phyloP scores from a whole-genome alignment of 352 stramenopile genomes.

The Globisporangium nodosum region DNA sequence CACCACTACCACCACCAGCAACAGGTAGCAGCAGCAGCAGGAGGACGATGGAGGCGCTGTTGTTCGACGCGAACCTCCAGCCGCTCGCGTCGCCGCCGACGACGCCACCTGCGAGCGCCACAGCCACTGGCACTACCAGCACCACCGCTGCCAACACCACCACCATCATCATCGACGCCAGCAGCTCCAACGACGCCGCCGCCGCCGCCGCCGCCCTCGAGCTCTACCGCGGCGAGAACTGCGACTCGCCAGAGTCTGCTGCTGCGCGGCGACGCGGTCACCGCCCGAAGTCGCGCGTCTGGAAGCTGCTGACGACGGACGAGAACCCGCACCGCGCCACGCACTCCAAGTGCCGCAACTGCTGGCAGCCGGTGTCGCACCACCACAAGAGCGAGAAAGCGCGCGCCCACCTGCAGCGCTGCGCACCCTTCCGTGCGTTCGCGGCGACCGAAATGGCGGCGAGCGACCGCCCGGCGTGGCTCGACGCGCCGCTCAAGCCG shows the following conservation, averaged over 20 bases:
- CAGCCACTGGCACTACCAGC: too few species aligned
- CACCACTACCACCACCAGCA: too few species aligned
- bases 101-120: too few species aligned
- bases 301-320: slow-evolving; percentile 18
- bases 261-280: slow-evolving; percentile 19
- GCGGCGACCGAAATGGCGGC: neutral
- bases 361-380: slow-evolving; percentile 15
- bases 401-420: slow-evolving; percentile 22
- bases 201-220: too few species aligned
- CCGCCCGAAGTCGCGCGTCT: slow-evolving; percentile 20
- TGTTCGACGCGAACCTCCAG: too few species aligned
- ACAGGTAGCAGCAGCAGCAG: too few species aligned
- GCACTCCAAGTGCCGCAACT: slow-evolving; percentile 20
- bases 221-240: neutral
- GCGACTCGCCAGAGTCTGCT: neutral
- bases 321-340: slow-evolving; percentile 17
- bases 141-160: too few species aligned
- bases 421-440: slow-evolving; percentile 12
- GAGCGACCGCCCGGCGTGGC: neutral
- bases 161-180: too few species aligned
- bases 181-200: too few species aligned
- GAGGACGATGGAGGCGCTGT: too few species aligned
- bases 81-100: too few species aligned
- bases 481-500: neutral
- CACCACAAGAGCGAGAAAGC: slow-evolving; percentile 37